Conservation (phyloP, 495 filamentous ascomycete genomes). For the Oidiodendron maius region DNA sequence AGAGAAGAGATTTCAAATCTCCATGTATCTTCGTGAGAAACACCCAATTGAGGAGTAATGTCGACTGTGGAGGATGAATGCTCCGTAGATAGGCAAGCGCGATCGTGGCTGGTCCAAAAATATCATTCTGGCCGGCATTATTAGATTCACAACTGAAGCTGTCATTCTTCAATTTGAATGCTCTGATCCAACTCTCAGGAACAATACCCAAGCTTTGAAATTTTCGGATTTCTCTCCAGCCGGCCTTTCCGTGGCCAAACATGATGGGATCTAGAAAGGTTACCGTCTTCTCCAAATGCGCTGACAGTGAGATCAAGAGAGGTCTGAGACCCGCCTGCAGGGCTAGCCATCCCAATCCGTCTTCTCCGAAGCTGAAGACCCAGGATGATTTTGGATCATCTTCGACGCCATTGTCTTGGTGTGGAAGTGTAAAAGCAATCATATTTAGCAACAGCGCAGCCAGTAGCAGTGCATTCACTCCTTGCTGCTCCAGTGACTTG, state of each 20-base stretch:
- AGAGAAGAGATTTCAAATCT: constrained; percentile 11
- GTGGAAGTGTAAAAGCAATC: constrained; percentile 14
- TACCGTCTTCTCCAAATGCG: constrained; percentile 9
- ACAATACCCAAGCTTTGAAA: constrained; percentile 8
- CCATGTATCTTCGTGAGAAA: constrained; percentile 14
- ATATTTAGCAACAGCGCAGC: constrained; percentile 16
- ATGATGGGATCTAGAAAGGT: constrained; percentile 13
- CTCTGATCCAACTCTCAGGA: constrained; percentile 9
- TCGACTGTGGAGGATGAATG: constrained; percentile 7
- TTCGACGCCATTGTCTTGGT: constrained; percentile 6
- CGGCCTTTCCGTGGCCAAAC: constrained; percentile 7
- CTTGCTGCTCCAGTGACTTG: constrained; percentile 9
- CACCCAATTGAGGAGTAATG: constrained; percentile 11
- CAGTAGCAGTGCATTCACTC: constrained; percentile 11
- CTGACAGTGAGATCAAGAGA: constrained; percentile 8
- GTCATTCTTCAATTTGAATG: constrained; percentile 11
- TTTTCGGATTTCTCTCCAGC: constrained; percentile 3
- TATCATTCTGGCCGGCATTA: not conserved
- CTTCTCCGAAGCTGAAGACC: constrained; percentile 14
- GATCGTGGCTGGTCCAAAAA: constrained; percentile 10
- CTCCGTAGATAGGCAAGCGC: constrained; percentile 12
- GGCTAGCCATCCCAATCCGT: constrained; percentile 14
- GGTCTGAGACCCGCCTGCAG: constrained; percentile 13
- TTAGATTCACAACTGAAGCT: constrained; percentile 1
- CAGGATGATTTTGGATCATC: constrained; percentile 12